Percentiles rank a stretch among this genome's conserved stretches.
Evolutionary conservation across 345 rosid species (phyloP).

Genomic region (Euphorbia tirucalli): DNA sequence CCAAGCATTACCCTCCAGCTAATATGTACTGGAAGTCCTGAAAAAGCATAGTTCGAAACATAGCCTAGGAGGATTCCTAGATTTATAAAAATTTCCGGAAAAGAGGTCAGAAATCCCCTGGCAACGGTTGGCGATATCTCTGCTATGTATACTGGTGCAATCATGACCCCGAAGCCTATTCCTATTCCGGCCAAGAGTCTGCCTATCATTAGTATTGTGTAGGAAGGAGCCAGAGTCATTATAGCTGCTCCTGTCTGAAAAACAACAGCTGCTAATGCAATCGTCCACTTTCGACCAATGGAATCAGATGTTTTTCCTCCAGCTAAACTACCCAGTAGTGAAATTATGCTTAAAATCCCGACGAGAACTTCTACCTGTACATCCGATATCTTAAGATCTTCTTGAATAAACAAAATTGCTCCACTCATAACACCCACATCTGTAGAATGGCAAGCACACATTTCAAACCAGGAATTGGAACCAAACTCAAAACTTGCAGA

Average conservation of each 20-base stretch:
- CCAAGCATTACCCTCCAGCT: slow-evolving; percentile 34
- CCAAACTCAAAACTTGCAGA: background rate
- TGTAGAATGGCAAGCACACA: background rate
- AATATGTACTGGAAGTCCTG: slow-evolving; percentile 22
- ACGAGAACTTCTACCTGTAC: slow-evolving; percentile 26
- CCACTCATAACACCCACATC: slow-evolving; percentile 38
- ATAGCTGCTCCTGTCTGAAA: slow-evolving; percentile 28
- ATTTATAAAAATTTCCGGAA: slow-evolving; percentile 26
- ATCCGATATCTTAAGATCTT: slow-evolving; percentile 30
- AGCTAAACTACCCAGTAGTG: slow-evolving; percentile 30
- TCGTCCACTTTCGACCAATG: slow-evolving; percentile 32
- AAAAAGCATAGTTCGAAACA: slow-evolving; percentile 23
- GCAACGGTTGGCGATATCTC: slow-evolving; percentile 27
- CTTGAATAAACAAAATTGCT: slow-evolving; percentile 27
- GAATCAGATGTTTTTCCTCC: slow-evolving; percentile 34
- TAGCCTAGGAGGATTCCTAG: slow-evolving; percentile 28
- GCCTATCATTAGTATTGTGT: slow-evolving; percentile 21
- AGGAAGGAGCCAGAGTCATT: slow-evolving; percentile 31
- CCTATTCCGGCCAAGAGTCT: slow-evolving; percentile 27
- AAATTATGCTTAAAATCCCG: slow-evolving; percentile 31
- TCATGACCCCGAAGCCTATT: slow-evolving; percentile 28
- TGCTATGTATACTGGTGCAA: slow-evolving; percentile 28
- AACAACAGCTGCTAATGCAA: slow-evolving; percentile 23
- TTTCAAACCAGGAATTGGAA: background rate
- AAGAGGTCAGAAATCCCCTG: slow-evolving; percentile 28